Evolutionary conservation across 805 yeast species (phyloP).

Genomic region (Lachancea thermotolerans): DNA sequence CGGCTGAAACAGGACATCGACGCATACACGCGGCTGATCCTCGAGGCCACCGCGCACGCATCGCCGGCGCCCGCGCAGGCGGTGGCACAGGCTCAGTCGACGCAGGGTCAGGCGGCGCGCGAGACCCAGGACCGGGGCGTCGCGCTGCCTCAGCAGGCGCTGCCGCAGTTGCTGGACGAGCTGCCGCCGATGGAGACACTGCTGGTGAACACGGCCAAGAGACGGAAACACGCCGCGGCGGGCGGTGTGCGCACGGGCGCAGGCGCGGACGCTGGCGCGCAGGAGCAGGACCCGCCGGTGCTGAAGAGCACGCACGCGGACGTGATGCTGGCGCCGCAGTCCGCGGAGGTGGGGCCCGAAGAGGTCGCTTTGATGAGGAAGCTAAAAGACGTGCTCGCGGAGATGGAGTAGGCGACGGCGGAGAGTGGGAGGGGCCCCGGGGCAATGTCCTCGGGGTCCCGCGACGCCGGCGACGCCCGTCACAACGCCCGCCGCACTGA

Average conservation of each 20-base stretch:
- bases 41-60: not conserved
- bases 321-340: slow-evolving; percentile 10
- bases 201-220: slow-evolving; percentile 15
- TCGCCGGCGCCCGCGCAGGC: not conserved
- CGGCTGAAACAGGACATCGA: slow-evolving; percentile 22
- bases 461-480: too few species aligned
- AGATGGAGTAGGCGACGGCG: slow-evolving; percentile 13
- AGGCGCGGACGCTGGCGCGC: not conserved
- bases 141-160: slow-evolving; percentile 1
- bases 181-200: slow-evolving; percentile 14
- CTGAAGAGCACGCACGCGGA: slow-evolving; percentile 9
- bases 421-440: not conserved
- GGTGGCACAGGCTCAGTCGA: not conserved
- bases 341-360: slow-evolving; percentile 14
- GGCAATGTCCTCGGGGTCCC: too few species aligned
- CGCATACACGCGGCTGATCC: slow-evolving; percentile 15
- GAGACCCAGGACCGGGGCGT: slow-evolving; percentile 3
- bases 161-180: not conserved
- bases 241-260: not conserved
- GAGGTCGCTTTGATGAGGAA: slow-evolving; percentile 21
- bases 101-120: too few species aligned
- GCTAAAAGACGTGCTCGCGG: slow-evolving; percentile 20
- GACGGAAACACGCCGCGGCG: slow-evolving; percentile 10
- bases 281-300: slow-evolving; percentile 3
- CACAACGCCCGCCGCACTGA: too few species aligned